Evolutionary conservation across 164 flowering plant genomes (phyloP).

Genomic region (Nymphaea thermarum): DNA sequence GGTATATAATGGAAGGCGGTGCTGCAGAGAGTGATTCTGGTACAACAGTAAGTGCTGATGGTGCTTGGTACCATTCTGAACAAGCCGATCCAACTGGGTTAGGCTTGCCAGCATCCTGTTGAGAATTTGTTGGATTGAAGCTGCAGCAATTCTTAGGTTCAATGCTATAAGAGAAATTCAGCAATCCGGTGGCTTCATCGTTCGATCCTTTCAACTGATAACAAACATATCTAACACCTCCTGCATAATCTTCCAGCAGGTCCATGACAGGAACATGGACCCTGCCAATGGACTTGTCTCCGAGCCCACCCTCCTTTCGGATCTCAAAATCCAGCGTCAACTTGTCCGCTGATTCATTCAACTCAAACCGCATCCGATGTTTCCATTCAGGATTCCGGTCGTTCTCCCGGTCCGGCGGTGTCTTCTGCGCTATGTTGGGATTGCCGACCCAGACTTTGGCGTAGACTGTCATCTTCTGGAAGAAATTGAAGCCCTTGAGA

Average conservation of each 20-base stretch:
- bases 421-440: slow-evolving; percentile 18
- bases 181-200: slow-evolving; percentile 40
- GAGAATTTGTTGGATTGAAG: neutral
- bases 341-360: slow-evolving; percentile 3
- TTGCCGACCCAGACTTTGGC: slow-evolving; percentile 21
- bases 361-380: slow-evolving; percentile 27
- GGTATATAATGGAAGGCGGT: neutral
- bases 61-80: neutral
- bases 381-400: slow-evolving; percentile 55
- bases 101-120: neutral
- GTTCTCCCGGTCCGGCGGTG: slow-evolving; percentile 30
- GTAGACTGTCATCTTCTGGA: slow-evolving; percentile 37
- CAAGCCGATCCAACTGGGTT: neutral
- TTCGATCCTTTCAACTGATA: slow-evolving; percentile 34
- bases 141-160: neutral
- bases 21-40: neutral
- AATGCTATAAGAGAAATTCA: slow-evolving; percentile 36
- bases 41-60: neutral
- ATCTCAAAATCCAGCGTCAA: slow-evolving; percentile 30
- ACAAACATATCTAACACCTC: slow-evolving; percentile 23
- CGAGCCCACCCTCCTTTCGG: slow-evolving; percentile 17
- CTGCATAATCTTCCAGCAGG: slow-evolving; percentile 17
- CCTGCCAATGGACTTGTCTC: slow-evolving; percentile 32
- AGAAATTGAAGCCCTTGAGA: slow-evolving; percentile 42
- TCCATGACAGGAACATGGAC: slow-evolving; percentile 38